Conservation (phyloP, 306 rosid genomes). For the Glycine tomentella region DNA sequence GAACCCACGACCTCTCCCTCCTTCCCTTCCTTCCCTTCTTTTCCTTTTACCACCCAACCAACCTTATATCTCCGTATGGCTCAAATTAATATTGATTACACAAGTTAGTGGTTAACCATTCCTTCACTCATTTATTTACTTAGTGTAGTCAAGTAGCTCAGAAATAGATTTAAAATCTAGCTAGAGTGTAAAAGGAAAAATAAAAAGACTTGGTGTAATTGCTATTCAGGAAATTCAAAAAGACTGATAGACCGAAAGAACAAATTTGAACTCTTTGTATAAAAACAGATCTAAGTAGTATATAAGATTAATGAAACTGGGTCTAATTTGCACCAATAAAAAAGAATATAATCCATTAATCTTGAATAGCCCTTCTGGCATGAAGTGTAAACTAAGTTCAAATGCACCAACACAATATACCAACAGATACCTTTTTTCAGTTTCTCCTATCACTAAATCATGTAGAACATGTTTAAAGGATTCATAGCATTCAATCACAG, state of each 20-base stretch:
- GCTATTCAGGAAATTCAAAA: constrained; percentile 16
- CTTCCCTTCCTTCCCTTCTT: too few relatives aligned
- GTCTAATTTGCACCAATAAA: not conserved
- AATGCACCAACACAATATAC: constrained; percentile 8
- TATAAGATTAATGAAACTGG: not conserved
- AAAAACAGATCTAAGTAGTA: constrained; percentile 33
- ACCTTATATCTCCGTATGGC: too few relatives aligned
- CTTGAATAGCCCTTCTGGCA: constrained; percentile 24
- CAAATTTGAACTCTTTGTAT: not conserved
- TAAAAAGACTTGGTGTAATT: constrained; percentile 5
- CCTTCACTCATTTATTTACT: constrained; percentile 15
- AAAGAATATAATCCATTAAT: constrained; percentile 33
- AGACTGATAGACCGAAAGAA: constrained; percentile 17
- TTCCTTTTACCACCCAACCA: too few relatives aligned
- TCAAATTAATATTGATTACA: constrained; percentile 30
- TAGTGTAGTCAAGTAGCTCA: constrained; percentile 14
- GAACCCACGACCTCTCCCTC: too few relatives aligned
- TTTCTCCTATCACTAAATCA: constrained; percentile 79
- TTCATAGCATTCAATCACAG: constrained; percentile 95
- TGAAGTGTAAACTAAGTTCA: constrained; percentile 41
- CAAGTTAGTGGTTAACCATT: constrained; percentile 5
- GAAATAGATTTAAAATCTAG: constrained; percentile 34
- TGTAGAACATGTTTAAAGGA: constrained; percentile 78
- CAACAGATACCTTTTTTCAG: constrained; percentile 78
- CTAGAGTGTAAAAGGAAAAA: constrained; percentile 5